Base-by-base conservation (phyloP, 768 basidiomycete genomes). In the Calocybe cyanea region DNA sequence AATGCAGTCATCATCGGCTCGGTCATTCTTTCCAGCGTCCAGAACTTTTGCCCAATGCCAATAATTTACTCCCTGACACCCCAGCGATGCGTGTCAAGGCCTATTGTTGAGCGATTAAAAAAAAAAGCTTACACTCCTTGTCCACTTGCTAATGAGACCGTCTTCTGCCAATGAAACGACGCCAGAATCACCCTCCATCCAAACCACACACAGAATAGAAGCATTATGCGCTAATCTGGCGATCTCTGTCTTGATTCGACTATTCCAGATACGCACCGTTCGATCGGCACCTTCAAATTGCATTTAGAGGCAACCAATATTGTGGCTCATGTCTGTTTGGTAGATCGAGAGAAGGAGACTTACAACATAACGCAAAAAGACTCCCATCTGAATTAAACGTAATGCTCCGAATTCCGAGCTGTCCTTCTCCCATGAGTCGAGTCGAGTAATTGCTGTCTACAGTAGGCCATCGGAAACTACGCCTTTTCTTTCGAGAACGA, bases 191-290 rank as follows among this genome's bases (percentile, higher is more conserved):
- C 69, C 71, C 28, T 76, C 72, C 68, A 85, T 70, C 85, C 85
- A 87, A 38, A 70, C 70, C 6, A 79, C 67, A 7, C 71, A 68
- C 20, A 75, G 60, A 7, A 81, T 63, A 2, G 64, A 63, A 37
- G 76, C 63, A 55, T 73, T 75, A 53, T 83, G 80, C 17, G 70
- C 60, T 38, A 87, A 63, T 37, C 75, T 69, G 8, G 80, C 81
- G 38, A 81, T 66, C 63, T 87, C 85, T 32, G 60, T 59, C 11
- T 62, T 64, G 23, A 54, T 66, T 24, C 57, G 43, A 49, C 71
- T 81, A 51, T 71, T 72, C 81, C 81, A 84, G 57, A 87, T 75
- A 36, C 85, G 80, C 38, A 85, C 65, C 17, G 80, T 77, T 24
- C 66, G 69, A 62, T 87, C 83, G 32, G 68, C 61, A 55, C 80